These are phyloP conservation scores for Aureobasidium uvarum DNA, from an alignment of 2,329 filamentous ascomycete genomes.

Conservation along the genomic window DNA sequence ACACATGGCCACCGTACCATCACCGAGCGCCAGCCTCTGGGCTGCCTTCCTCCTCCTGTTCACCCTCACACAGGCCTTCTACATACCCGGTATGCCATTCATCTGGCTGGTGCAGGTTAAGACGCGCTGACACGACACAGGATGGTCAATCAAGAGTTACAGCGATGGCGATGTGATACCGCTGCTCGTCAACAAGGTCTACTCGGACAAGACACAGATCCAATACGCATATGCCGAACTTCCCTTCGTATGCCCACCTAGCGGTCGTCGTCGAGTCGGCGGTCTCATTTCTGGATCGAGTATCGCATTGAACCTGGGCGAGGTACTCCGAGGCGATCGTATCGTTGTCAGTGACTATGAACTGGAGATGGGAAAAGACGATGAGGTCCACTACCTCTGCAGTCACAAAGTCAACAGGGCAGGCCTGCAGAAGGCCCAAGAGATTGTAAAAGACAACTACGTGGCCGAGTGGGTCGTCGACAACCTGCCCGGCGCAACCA, in stretches of 20 bases:
- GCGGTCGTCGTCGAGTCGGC: conserved; percentile 63
- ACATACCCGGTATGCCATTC: conserved; percentile 70
- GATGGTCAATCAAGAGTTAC: conserved; percentile 82
- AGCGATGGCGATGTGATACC: conserved; percentile 72
- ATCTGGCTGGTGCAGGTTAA: not conserved
- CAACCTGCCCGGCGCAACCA: conserved; percentile 84
- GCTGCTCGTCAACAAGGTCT: conserved; percentile 88
- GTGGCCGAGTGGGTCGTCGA: conserved; percentile 94
- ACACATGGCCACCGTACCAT: conserved; percentile 42
- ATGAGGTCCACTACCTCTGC: conserved; percentile 71
- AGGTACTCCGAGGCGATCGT: conserved; percentile 81
- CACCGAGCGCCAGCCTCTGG: conserved; percentile 46
- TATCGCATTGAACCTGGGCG: conserved; percentile 78
- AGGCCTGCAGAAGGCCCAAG: conserved; percentile 65
- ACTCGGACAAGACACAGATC: conserved; percentile 84
- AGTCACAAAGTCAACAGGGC: conserved; percentile 62
- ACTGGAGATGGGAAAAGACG: conserved; percentile 71
- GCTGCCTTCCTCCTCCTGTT: conserved; percentile 50
- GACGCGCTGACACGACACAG: conserved; percentile 44
- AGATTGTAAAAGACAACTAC: conserved; percentile 75
- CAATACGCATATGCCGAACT: conserved; percentile 89
- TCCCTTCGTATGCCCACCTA: conserved; percentile 80
- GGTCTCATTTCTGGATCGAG: conserved; percentile 72
- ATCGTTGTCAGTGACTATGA: conserved; percentile 84
- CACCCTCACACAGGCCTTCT: conserved; percentile 65